Evolutionary conservation across 1,139 yeast genomes (phyloP).

Genomic region (Nakaseomyces glabratus): DNA sequence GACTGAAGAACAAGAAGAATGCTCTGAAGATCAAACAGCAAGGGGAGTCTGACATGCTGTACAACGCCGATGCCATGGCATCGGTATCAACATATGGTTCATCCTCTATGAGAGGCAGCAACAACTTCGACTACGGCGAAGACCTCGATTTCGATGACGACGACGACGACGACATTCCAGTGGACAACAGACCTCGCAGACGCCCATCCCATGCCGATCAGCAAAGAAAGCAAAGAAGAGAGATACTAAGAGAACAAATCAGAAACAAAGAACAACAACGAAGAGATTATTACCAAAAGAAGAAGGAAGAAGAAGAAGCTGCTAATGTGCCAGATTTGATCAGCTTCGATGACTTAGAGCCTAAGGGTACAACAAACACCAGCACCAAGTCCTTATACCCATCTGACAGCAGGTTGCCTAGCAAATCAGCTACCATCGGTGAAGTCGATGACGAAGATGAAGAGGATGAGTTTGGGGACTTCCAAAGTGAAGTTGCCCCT

Average conservation of each 20-base stretch:
- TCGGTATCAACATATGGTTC: conserved; percentile 7
- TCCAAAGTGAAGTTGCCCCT: conserved; percentile 24
- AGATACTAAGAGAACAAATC: conserved; percentile 29
- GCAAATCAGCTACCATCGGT: not conserved
- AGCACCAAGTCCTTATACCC: conserved; percentile 1
- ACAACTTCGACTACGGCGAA: conserved; percentile 11
- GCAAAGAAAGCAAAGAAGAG: conserved; percentile 32
- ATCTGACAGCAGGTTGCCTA: not conserved
- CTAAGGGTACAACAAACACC: conserved; percentile 1
- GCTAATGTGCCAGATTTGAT: conserved; percentile 19
- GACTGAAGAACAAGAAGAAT: conserved; percentile 26
- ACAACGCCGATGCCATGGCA: conserved; percentile 16
- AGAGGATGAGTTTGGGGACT: conserved; percentile 33
- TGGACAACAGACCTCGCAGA: conserved; percentile 8
- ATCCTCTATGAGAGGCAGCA: conserved; percentile 6
- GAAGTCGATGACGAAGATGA: conserved; percentile 18
- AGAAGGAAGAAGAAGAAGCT: conserved; percentile 15
- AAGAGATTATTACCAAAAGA: conserved; percentile 12
- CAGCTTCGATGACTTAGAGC: conserved; percentile 16
- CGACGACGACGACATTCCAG: conserved; percentile 13
- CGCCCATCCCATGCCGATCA: conserved; percentile 24
- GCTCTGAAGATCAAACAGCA: conserved; percentile 23
- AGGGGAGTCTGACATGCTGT: conserved; percentile 14
- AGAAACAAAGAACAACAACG: conserved; percentile 28
- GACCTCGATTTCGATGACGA: conserved; percentile 16